Conservation (phyloP, 805 yeast genomes). For the Starmerella geochares region DNA sequence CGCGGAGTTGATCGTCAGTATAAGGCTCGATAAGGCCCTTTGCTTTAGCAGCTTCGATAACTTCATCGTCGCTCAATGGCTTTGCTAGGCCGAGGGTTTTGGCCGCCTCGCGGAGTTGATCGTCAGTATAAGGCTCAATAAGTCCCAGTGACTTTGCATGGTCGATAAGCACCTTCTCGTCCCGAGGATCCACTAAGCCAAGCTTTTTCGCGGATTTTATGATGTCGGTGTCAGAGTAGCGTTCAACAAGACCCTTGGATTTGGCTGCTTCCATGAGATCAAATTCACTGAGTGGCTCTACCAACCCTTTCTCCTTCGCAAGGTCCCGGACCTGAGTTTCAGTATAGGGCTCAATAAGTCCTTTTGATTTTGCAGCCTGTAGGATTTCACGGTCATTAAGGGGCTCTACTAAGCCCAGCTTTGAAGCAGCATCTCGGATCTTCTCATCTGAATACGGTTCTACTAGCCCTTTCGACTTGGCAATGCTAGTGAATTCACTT, state of each 20-base stretch:
- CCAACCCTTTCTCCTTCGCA: constrained; percentile 26
- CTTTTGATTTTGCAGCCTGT: constrained; percentile 63
- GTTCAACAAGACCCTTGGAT: no score
- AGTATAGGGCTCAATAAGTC: constrained; percentile 50
- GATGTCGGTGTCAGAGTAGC: no score
- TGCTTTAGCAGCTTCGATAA: constrained; percentile 24
- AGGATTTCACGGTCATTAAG: constrained; percentile 8
- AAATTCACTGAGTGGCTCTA: constrained; percentile 12
- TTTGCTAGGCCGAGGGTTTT: constrained; percentile 24
- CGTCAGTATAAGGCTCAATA: constrained; percentile 8
- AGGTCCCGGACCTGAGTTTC: constrained; percentile 40
- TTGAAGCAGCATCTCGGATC: not conserved
- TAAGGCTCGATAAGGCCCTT: constrained; percentile 31
- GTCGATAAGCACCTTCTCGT: no score
- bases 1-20: constrained; percentile 5
- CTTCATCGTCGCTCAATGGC: constrained; percentile 41
- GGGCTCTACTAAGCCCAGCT: constrained; percentile 18
- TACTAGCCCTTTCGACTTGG: constrained; percentile 21
- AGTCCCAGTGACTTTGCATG: no score
- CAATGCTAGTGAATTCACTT: constrained; percentile 12
- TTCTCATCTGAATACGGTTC: constrained; percentile 9
- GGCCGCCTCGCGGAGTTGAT: constrained; percentile 20
- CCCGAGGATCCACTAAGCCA: no score
- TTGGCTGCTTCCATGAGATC: not conserved
- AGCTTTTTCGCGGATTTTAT: constrained; percentile 15